Conservation (phyloP, 352 stramenopile species). For the Elongisporangium senticosum region DNA sequence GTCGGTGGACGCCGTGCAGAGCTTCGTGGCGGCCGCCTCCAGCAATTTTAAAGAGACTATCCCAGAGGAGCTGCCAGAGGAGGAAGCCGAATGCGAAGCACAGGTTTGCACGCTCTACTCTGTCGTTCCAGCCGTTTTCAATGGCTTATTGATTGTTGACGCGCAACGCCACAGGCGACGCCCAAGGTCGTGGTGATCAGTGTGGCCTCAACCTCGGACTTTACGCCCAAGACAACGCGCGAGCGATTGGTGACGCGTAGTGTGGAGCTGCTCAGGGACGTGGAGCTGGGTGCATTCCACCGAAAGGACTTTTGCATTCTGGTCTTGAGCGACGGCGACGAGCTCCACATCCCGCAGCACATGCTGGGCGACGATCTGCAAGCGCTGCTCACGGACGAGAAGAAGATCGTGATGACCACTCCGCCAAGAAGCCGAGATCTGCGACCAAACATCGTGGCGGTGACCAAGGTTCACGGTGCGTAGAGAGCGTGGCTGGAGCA, state of each 20-base stretch:
- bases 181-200: constrained; percentile 61
- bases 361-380: constrained; percentile 35
- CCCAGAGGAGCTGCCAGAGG: constrained; percentile 13
- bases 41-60: constrained; percentile 35
- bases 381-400: constrained; percentile 32
- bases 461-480: constrained; percentile 52
- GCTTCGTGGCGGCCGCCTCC: constrained; percentile 62
- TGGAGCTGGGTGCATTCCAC: constrained; percentile 44
- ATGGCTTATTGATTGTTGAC: not conserved
- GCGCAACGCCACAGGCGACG: constrained; percentile 8
- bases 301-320: constrained; percentile 63
- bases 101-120: not conserved
- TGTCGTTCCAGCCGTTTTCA: too few relatives aligned
- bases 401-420: constrained; percentile 55
- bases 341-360: constrained; percentile 50
- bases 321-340: constrained; percentile 68
- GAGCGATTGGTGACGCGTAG: constrained; percentile 65
- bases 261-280: constrained; percentile 42
- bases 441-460: constrained; percentile 47
- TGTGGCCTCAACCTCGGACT: constrained; percentile 28
- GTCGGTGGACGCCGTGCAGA: constrained; percentile 68
- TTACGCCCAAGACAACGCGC: constrained; percentile 14
- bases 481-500: not conserved
- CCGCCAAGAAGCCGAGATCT: constrained; percentile 36
- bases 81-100: constrained; percentile 5